Evolutionary conservation across 2,329 filamentous ascomycete genomes (phyloP), one percentile per base, ranked within the genome.

Genomic region (Scytalidium lignicola): DNA sequence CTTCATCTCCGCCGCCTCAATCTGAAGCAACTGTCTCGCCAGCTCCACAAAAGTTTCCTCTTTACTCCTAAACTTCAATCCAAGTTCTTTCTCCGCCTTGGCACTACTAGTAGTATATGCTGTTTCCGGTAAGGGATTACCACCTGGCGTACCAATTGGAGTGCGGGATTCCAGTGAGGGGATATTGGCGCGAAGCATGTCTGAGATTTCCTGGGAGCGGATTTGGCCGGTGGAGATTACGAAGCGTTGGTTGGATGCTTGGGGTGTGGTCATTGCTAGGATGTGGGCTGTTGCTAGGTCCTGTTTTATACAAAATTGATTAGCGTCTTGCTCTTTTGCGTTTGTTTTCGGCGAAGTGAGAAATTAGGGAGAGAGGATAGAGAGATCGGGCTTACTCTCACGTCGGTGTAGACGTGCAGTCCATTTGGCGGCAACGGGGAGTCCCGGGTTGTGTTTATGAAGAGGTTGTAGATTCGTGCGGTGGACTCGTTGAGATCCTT

Each of bases 401-500:
- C 54, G 20, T 70, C 75, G 2, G 83, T 79, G 66, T 78, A 85
- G 1, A 80, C 70, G 59, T 74, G 81, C 42, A 56, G 50, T 3
- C 50, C 55, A 43, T 51, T 58, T 37, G 55, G 55, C 0, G 76
- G 71, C 12, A 85, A 71, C 20, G 73, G 41, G 2, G 48, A 70
- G 4, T 78, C 70, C 52, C 78, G 73, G 72, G 74, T 80, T 43
- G 69, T 66, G 48, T 80, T 78, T 13, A 64, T 62, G n/a, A 81
- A 64, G 21, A 78, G 63, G 23, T 68, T 66, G 15, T 75, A 76
- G 49, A 82, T 71, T 58, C 68, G 67, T 55, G 80, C 74, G 62
- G 88, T 90, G 9, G 83, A 87, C 2, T 84, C 85, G 67, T 90
- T 90, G 55, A 90, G 70, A 4, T 69, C 70, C 15, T 79, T 75